These are phyloP conservation scores for Verbascum thapsus DNA, from an alignment of 257 asterid species.

Conservation along the genomic window DNA sequence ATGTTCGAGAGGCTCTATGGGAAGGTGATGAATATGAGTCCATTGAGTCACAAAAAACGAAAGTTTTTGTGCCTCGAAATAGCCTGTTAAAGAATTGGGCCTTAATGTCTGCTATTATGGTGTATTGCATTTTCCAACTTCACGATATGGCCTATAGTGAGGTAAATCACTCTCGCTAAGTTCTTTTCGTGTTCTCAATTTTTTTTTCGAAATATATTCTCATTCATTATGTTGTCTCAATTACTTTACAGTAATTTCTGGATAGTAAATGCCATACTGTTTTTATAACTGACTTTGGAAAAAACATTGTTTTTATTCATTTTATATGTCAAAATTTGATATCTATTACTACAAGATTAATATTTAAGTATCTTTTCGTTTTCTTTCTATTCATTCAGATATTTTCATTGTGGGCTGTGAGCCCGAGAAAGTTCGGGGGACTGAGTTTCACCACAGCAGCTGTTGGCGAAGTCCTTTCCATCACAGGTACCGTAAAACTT, in stretches of 20 bases:
- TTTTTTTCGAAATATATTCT: neutral
- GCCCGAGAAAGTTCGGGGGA: conserved; percentile 74
- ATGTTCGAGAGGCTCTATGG: conserved; percentile 29
- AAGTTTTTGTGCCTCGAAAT: conserved; percentile 30
- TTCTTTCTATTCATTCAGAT: conserved; percentile 42
- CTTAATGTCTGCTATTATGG: conserved; percentile 69
- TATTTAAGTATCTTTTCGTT: neutral
- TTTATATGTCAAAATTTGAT: neutral
- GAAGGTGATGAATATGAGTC: conserved; percentile 38
- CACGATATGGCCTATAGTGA: conserved; percentile 90
- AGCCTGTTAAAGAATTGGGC: conserved; percentile 73
- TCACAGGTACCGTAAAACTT: conserved; percentile 84
- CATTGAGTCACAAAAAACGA: conserved; percentile 14
- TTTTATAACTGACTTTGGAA: neutral
- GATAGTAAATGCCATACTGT: neutral
- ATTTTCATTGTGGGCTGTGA: conserved; percentile 91
- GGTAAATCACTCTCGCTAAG: conserved; percentile 42
- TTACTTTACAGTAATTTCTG: neutral
- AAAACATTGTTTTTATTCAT: neutral
- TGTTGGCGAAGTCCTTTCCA: conserved; percentile 78
- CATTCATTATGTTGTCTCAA: neutral
- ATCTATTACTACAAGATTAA: neutral
- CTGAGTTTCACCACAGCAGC: conserved; percentile 60
- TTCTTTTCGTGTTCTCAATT: neutral
- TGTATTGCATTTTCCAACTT: conserved; percentile 77